These are phyloP conservation scores for Yarrowia keelungensis DNA, from an alignment of 805 yeast genomes.

Conservation along the genomic window DNA sequence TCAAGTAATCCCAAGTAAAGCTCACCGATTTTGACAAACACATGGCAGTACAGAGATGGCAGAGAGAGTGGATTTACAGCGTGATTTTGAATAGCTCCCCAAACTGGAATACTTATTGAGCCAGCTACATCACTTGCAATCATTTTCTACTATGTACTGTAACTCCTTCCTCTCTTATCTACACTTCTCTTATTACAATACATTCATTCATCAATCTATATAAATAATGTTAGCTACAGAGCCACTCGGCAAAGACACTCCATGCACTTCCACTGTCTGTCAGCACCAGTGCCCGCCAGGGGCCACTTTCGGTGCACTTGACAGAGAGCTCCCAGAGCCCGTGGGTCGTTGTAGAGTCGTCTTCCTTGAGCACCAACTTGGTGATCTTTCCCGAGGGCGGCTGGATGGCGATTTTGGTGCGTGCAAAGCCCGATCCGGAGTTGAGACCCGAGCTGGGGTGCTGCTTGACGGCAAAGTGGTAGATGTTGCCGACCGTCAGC, in stretches of 20 bases:
- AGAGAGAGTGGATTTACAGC: too few species aligned
- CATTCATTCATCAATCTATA: slow-evolving; percentile 8
- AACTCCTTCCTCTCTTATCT: too few species aligned
- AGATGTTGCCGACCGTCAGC: slow-evolving; percentile 63
- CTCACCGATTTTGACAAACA: too few species aligned
- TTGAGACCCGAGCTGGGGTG: slow-evolving; percentile 63
- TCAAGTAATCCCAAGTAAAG: too few species aligned
- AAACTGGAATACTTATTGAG: too few species aligned
- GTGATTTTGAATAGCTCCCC: too few species aligned
- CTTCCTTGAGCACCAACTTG: slow-evolving; percentile 61
- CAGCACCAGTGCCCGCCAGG: slow-evolving; percentile 82
- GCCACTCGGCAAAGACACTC: slow-evolving; percentile 94
- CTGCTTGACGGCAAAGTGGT: slow-evolving; percentile 69
- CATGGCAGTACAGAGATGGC: too few species aligned
- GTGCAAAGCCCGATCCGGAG: slow-evolving; percentile 52
- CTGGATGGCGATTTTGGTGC: slow-evolving; percentile 70
- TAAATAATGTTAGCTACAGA: slow-evolving; percentile 53
- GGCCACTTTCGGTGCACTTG: slow-evolving; percentile 73
- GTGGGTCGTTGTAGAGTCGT: slow-evolving; percentile 45
- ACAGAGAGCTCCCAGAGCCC: slow-evolving; percentile 64
- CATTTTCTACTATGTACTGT: too few species aligned
- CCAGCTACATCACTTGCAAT: too few species aligned
- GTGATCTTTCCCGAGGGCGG: slow-evolving; percentile 84
- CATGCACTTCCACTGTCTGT: slow-evolving; percentile 80
- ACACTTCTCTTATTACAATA: not conserved